Evolutionary conservation across 352 stramenopile genomes (phyloP), one percentile per base, ranked within the genome.

Genomic region (Phytophthora pluvialis): DNA sequence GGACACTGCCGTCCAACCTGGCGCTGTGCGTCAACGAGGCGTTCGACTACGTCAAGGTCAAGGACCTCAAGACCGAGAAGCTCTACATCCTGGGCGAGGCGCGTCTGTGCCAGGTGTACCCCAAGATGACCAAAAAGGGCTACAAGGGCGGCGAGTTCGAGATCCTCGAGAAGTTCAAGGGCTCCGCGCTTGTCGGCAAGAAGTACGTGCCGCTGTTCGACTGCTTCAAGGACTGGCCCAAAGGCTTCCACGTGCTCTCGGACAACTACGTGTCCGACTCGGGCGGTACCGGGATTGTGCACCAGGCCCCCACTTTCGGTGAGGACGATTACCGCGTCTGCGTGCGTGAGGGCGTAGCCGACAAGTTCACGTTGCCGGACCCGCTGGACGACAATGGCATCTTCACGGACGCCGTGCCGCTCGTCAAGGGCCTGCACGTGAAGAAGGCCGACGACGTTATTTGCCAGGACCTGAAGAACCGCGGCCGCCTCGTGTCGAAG

Each of bases 291-390:
- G 97, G 97, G 60, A 98, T 99, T 57, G 97, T 99, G 21, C 97
- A 99, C 81, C 96, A 99, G 74, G 97, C 98, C 7, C 97, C 98
- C 3, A 98, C 97, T 5, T 99, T 99, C 72, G 98, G 98, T 86
- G 98, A 99, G 73, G 98, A 99, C 74, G 98, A 99, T 98, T 99
- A 99, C 88, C 95, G 98, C 44, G 98, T 99, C 31, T 99, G 98
- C 67, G 77, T 99, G 42, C 94, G 90, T 35, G 80, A 99, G 62
- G 92, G 89, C 25, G 87, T 99, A 48, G 93, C 98, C 43, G 80
- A 94, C 49, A 99, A 99, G 79, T 97, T 97, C 49, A 82, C 81
- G 21, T 68, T 99, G 43, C 97, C 97, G 18, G 98, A 98, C 70
- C 97, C 98, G 46, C 88, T 99, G 8, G 98, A 99, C 76, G 89